Evolutionary conservation across 2,329 filamentous ascomycete species (phyloP).

Genomic region (Verticillium zaregamsianum): DNA sequence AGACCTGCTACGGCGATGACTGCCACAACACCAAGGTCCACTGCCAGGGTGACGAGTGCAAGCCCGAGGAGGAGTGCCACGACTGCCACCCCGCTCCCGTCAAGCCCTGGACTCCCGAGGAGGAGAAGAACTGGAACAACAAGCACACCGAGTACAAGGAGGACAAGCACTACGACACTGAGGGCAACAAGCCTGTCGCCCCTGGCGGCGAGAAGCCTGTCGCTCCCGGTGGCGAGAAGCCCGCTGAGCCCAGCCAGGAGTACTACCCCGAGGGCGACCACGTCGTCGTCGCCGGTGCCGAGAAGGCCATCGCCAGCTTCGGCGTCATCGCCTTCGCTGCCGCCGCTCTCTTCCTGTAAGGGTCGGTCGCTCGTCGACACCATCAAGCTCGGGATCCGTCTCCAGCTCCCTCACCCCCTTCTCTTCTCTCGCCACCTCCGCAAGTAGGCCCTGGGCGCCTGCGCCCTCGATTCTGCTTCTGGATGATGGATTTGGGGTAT

Average conservation of each 20-base stretch:
- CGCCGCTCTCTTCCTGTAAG: conserved; percentile 10
- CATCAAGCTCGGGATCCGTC: neutral
- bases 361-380: neutral
- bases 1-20: conserved; percentile 21
- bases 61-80: conserved; percentile 18
- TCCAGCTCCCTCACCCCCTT: neutral
- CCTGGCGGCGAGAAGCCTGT: neutral
- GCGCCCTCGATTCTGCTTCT: neutral
- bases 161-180: conserved; percentile 1
- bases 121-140: neutral
- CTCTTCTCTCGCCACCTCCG: neutral
- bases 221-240: neutral
- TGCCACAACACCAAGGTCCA: conserved; percentile 23
- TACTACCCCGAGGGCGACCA: neutral
- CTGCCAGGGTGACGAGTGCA: conserved; percentile 21
- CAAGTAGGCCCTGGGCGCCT: neutral
- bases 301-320: conserved; percentile 11
- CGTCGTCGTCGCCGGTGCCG: conserved; percentile 10
- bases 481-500: neutral
- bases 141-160: neutral
- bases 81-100: conserved; percentile 15
- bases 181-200: neutral
- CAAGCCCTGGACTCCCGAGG: neutral
- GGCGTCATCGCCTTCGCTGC: conserved; percentile 11
- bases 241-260: neutral